Evolutionary conservation across 2,329 filamentous ascomycete genomes (phyloP).

Genomic region (Aspergillus alliaceus): DNA sequence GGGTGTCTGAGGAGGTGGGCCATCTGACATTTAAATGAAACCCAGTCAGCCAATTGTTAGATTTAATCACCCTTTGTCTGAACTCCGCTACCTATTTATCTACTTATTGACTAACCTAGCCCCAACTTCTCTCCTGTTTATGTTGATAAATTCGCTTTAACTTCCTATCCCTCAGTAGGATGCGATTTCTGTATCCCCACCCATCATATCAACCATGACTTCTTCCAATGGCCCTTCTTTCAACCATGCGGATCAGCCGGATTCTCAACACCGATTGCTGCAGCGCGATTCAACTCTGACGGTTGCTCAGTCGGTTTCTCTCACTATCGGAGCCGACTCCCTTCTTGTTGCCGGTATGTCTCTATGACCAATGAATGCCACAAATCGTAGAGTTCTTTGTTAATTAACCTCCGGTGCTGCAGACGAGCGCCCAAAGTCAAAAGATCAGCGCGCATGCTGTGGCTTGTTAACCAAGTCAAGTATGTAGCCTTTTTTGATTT

Average conservation of each 20-base stretch:
- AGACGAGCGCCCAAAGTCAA: constrained; percentile 57
- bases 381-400: not conserved
- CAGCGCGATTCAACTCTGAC: constrained; percentile 49
- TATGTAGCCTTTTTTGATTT: constrained; percentile 30
- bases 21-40: not conserved
- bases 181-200: constrained; percentile 5
- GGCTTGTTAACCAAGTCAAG: constrained; percentile 52
- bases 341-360: constrained; percentile 58
- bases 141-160: too few relatives aligned
- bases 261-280: constrained; percentile 30
- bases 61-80: not conserved
- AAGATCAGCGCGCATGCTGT: constrained; percentile 55
- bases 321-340: constrained; percentile 62
- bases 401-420: not conserved
- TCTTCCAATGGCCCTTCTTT: constrained; percentile 25
- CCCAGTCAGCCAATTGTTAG: not conserved
- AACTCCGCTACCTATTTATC: too few relatives aligned
- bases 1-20: too few relatives aligned
- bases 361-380: constrained; percentile 3
- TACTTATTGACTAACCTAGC: not conserved
- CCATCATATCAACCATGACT: constrained; percentile 17
- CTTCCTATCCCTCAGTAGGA: constrained; percentile 8
- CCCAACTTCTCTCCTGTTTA: not conserved
- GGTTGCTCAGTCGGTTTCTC: constrained; percentile 58
- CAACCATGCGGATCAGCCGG: constrained; percentile 29